Evolutionary conservation across 495 filamentous ascomycete species (phyloP), one percentile per base, ranked within the genome.

Genomic region (Glarea lozoyensis): DNA sequence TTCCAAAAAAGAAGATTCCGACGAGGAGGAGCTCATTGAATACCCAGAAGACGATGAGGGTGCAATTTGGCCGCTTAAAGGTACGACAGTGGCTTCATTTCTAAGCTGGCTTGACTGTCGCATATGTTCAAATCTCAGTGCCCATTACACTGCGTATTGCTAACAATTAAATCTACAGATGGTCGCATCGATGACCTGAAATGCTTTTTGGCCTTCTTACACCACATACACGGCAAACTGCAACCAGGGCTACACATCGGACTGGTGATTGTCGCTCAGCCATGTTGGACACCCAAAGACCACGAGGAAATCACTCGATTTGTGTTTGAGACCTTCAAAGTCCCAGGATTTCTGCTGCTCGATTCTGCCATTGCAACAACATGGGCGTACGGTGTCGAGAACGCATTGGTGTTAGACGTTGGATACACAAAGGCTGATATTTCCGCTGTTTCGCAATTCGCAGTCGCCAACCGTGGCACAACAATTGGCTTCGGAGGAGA

Each of bases 241-340:
- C 88, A 84, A 38, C 87, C 86, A 10, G 85, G 86, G 1, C 87
- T 96, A 58, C 92, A 97, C 63, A 96, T 89, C 0, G 88, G 92
- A 1, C 85, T 98, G 52, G 67, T 98, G 49, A 71, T 98, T 42
- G 81, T 98, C 56, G 65, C 81, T 11, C 80, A 92, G 37, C 92
- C 92, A 0, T 76, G 77, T 35, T 98, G 93, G 86, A 86, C 86
- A 9, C 72, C 78, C 4, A 76, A 79, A 36, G 86, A 95, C 59
- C 79, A 81, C 54, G 88, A 95, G 61, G 67, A 66, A 10, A 74
- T 97, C 27, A 82, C 88, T 3, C 84, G 86, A 43, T 98, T 95
- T 64, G 75, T 96, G 49, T 98, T 98, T 52, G 92, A 97, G 62
- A 88, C 88, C 62, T 94, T 94, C 59, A 94, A 92, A 67, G 87